Conservation (phyloP, 2,329 filamentous ascomycete species). For the Tricladium varicosporioides region DNA sequence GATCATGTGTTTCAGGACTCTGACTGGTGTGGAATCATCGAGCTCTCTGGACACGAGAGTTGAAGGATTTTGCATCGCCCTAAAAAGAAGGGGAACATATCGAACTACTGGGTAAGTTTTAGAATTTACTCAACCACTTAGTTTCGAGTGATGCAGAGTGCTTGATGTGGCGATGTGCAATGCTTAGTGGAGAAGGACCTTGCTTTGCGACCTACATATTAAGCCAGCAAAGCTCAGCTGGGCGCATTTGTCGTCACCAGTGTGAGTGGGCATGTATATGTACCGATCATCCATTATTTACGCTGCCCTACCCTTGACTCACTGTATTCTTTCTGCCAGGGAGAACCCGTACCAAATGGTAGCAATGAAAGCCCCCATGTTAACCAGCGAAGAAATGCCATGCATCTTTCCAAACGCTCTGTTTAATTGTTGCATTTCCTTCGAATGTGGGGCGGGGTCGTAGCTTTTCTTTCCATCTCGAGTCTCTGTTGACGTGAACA, state of each 20-base stretch:
- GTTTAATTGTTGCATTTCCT: slow-evolving; percentile 80
- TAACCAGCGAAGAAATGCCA: slow-evolving; percentile 76
- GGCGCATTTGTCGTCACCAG: no score
- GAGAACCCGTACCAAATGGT: slow-evolving; percentile 76
- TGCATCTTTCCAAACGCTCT: slow-evolving; percentile 77
- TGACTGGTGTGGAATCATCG: not conserved
- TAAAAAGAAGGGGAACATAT: not conserved
- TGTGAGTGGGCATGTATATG: no score
- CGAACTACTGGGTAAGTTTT: not conserved
- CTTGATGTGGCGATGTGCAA: no score
- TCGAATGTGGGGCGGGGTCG: slow-evolving; percentile 74
- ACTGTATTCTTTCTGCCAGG: slow-evolving; percentile 42
- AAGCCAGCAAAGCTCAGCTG: no score
- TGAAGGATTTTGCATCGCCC: not conserved
- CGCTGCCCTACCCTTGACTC: not conserved
- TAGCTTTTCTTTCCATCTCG: slow-evolving; percentile 86
- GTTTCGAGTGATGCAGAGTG: not conserved
- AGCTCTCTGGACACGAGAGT: not conserved
- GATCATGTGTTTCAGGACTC: not conserved
- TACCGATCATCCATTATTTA: no score
- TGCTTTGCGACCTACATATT: no score
- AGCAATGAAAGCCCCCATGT: slow-evolving; percentile 67
- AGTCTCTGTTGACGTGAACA: slow-evolving; percentile 54
- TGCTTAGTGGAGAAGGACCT: no score
- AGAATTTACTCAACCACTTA: not conserved